These are phyloP conservation scores for Calonectria montana DNA, from an alignment of 2,329 filamentous ascomycete species.

Conservation along the genomic window DNA sequence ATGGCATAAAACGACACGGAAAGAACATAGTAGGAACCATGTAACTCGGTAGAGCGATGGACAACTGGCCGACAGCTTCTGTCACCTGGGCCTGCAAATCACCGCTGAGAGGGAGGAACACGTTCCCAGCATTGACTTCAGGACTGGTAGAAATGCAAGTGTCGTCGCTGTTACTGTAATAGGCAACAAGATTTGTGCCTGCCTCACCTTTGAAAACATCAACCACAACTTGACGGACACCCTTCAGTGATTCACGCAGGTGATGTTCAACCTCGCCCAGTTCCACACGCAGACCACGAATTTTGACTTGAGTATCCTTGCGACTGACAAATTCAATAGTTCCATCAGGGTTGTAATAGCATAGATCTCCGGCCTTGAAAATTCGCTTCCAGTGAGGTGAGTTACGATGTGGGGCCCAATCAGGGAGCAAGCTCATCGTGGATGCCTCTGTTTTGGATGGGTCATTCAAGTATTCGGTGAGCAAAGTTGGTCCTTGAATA, in stretches of 20 bases:
- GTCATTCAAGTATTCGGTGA: not conserved
- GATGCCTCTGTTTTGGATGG: not conserved
- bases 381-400: not conserved
- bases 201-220: not conserved
- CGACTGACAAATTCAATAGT: constrained; percentile 4
- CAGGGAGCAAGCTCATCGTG: not conserved
- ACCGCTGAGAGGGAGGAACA: not conserved
- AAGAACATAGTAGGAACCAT: constrained; percentile 32
- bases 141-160: not conserved
- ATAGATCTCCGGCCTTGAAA: not conserved
- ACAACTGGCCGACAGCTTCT: not conserved
- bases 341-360: not conserved
- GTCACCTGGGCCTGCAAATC: not conserved
- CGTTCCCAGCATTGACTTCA: not conserved
- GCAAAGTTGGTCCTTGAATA: not conserved
- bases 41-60: constrained; percentile 19
- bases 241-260: not conserved
- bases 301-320: constrained; percentile 65
- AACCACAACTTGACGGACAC: not conserved
- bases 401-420: not conserved
- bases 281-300: constrained; percentile 59
- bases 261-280: not conserved
- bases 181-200: not conserved
- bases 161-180: not conserved
- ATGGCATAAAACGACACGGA: constrained; percentile 1